A percentile compares a stretch with the other conserved stretches of the same genome.
Conservation (phyloP, 768 basidiomycete genomes). For the Rhodosporidiobolus sp. region DNA sequence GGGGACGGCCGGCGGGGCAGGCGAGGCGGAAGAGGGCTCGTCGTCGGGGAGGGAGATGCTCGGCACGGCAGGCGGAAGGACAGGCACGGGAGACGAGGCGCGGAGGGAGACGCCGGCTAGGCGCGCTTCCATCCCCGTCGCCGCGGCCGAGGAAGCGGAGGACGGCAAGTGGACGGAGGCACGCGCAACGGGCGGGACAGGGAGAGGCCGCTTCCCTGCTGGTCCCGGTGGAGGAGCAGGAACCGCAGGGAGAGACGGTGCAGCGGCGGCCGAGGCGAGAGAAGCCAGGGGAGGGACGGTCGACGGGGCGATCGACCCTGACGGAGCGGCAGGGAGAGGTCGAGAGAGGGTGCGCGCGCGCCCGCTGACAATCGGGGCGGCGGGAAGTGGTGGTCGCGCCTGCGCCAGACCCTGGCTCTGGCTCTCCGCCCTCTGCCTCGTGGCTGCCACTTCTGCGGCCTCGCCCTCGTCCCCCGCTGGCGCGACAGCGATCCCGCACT, state of each 20-base stretch:
- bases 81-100: not conserved
- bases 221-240: too few relatives aligned
- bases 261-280: too few relatives aligned
- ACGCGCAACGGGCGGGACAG: not conserved
- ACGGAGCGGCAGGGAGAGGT: not conserved
- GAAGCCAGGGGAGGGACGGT: too few relatives aligned
- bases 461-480: not conserved
- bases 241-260: too few relatives aligned
- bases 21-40: not conserved
- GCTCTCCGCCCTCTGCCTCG: not conserved
- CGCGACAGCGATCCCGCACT: conserved; percentile 6
- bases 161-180: not conserved
- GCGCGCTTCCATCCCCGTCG: too few relatives aligned
- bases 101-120: not conserved
- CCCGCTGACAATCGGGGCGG: too few relatives aligned
- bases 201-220: not conserved
- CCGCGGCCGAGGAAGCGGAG: not conserved
- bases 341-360: not conserved
- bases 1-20: not conserved
- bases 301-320: not conserved
- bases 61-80: not conserved
- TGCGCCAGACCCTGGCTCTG: not conserved
- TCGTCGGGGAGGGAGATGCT: not conserved
- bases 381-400: too few relatives aligned
- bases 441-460: not conserved